phyloP scores from a whole-genome alignment of 208 protist genomes.

The Leishmania amazonensis region DNA sequence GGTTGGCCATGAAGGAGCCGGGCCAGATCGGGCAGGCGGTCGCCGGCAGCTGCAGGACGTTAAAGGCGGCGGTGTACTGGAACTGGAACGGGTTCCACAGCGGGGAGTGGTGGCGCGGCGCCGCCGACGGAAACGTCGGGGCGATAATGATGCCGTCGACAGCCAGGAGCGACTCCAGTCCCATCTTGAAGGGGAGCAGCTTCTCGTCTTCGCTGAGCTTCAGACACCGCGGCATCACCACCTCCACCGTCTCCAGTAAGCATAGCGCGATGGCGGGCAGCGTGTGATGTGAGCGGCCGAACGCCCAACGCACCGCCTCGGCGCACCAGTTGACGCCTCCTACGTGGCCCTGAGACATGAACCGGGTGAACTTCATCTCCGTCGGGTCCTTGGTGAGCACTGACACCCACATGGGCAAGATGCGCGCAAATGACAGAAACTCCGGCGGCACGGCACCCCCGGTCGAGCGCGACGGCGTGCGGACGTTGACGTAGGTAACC shows the following conservation, averaged over 20 bases:
- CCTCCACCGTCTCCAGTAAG: conserved; percentile 58
- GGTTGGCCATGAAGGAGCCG: conserved; percentile 28
- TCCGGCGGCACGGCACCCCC: conserved; percentile 50
- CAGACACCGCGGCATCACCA: conserved; percentile 47
- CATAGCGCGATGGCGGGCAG: conserved; percentile 74
- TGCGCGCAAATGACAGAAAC: conserved; percentile 65
- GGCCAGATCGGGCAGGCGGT: conserved; percentile 77
- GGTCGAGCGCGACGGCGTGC: conserved; percentile 56
- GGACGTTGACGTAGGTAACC: conserved; percentile 77
- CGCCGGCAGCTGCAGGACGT: conserved; percentile 81
- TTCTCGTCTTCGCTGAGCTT: conserved; percentile 31
- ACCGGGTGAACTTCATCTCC: conserved; percentile 58
- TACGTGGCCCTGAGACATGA: conserved; percentile 61
- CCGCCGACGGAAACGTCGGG: conserved; percentile 74
- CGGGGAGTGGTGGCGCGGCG: conserved; percentile 72
- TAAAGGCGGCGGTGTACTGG: conserved; percentile 89
- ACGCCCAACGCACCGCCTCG: conserved; percentile 59
- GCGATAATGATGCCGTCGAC: conserved; percentile 73
- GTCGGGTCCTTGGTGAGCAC: conserved; percentile 66
- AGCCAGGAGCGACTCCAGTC: conserved; percentile 64
- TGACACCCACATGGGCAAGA: conserved; percentile 70
- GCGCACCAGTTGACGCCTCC: conserved; percentile 53
- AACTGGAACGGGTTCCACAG: conserved; percentile 80
- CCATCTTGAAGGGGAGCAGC: conserved; percentile 55
- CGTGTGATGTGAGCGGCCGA: conserved; percentile 78